A percentile compares a stretch with the other conserved stretches of the same genome.
Evolutionary conservation across 2,329 filamentous ascomycete genomes (phyloP).

Genomic region (Ophiostoma australiae): DNA sequence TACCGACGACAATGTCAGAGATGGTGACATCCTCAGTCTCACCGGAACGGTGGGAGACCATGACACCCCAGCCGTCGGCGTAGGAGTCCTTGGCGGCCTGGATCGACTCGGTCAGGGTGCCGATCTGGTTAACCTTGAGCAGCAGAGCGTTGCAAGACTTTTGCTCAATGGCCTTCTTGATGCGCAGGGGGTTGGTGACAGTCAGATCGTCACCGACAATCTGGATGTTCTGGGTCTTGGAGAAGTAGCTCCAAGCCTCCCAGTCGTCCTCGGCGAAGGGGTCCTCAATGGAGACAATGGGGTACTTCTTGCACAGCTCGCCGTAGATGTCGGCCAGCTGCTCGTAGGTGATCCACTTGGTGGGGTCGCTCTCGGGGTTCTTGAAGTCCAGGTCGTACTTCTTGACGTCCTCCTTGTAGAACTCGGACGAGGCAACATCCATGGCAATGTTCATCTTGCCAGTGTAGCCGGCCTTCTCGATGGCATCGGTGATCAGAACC

Average conservation of each 20-base stretch:
- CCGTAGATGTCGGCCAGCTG: conserved; percentile 91
- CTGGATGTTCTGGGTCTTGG: conserved; percentile 97
- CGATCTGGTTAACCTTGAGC: conserved; percentile 99
- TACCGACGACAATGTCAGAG: conserved; percentile 93
- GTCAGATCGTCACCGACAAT: conserved; percentile 98
- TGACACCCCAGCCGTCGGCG: conserved; percentile 93
- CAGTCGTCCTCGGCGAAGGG: conserved; percentile 99
- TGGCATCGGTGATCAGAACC: conserved; percentile 89
- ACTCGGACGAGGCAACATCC: conserved; percentile 98
- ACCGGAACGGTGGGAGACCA: conserved; percentile 98
- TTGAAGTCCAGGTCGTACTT: conserved; percentile 99
- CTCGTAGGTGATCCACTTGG: conserved; percentile 99
- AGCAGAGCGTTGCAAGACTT: conserved; percentile 98
- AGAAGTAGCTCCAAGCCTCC: conserved; percentile 99
- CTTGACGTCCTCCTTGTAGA: conserved; percentile 96
- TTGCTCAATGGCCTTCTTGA: conserved; percentile 99
- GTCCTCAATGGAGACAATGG: conserved; percentile 97
- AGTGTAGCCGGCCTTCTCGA: conserved; percentile 91
- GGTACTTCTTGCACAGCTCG: conserved; percentile 85
- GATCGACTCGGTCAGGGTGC: conserved; percentile 97
- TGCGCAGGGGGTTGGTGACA: conserved; percentile 96
- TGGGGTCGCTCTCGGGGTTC: conserved; percentile 94
- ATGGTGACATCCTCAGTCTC: conserved; percentile 99
- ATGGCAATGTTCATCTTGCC: conserved; percentile 97
- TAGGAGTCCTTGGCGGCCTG: conserved; percentile 99